Evolutionary conservation across 2,329 filamentous ascomycete genomes (phyloP), one percentile per base, ranked within the genome.

Genomic region (Magnaporthiopsis rhizophila): DNA sequence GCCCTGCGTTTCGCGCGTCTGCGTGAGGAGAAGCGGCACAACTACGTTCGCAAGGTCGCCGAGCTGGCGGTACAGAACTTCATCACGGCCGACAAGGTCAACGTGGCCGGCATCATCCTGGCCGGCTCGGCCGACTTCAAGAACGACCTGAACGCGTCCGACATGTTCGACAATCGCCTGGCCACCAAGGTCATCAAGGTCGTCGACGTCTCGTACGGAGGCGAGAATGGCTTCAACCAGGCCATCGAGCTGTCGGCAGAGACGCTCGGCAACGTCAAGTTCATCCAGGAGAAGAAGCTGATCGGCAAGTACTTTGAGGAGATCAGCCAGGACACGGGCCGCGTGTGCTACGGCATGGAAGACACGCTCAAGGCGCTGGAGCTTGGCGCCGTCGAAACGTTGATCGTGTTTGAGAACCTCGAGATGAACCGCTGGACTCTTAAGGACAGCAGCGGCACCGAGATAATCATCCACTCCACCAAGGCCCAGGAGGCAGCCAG

Each of bases 231-330:
- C 60, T 99, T 99, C 86, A 99, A 99, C 82, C 96, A 99, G 81
- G 95, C 95, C 66, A 99, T 99, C 69, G 95, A 99, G 75, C 79
- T 99, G 72, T 89, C 95, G 32, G 86, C 92, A 9, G 96, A 99
- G 83, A 99, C 95, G 9, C 86, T 99, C 61, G 91, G 93, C 79
- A 99, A 98, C 75, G 95, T 99, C 85, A 99, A 99, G 81, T 99
- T 99, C 78, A 97, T 99, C 76, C 95, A 99, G 80, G 95, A 99
- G 85, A 99, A 99, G 89, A 99, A 97, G 83, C 87, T 99, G 68
- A 99, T 99, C 74, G 94, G 94, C 76, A 92, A 91, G 76, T 99
- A 99, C 83, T 99, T 99, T 73, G 93, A 99, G 76, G 94, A 99
- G 79, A 98, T 99, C 74, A 97, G 92, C 76, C 92, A 97, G 79